A percentile compares a stretch with the other conserved stretches of the same genome.
These are phyloP conservation scores for Melampsora abietis-canadensis DNA, from an alignment of 1,284 basidiomycete species.

Conservation along the genomic window DNA sequence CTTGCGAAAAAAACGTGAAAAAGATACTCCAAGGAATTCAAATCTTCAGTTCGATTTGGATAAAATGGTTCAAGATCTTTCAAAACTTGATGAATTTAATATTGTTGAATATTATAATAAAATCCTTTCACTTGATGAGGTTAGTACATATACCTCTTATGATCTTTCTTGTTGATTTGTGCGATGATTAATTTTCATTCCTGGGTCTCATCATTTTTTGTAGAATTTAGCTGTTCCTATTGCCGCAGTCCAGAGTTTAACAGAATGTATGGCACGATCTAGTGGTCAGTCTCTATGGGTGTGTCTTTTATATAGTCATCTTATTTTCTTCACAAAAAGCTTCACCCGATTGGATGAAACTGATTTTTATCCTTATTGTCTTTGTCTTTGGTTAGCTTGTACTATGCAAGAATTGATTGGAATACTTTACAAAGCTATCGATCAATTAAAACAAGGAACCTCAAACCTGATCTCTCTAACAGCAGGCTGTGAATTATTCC, in stretches of 20 bases:
- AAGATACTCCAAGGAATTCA: too few species aligned
- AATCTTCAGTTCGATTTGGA: too few species aligned
- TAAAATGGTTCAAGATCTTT: too few species aligned
- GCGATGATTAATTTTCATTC: background rate
- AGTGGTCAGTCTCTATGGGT: slow-evolving; percentile 20
- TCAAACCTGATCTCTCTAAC: slow-evolving; percentile 78
- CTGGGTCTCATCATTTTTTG: background rate
- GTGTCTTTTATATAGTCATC: background rate
- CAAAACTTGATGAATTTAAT: background rate
- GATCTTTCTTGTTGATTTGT: background rate
- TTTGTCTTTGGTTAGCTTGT: slow-evolving; percentile 59
- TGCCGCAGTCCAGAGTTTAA: slow-evolving; percentile 29
- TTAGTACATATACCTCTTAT: background rate
- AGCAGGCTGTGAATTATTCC: slow-evolving; percentile 85
- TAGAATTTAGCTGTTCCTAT: slow-evolving; percentile 38
- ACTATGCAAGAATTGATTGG: slow-evolving; percentile 88
- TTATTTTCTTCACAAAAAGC: background rate
- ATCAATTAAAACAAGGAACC: slow-evolving; percentile 63
- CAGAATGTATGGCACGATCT: slow-evolving; percentile 33
- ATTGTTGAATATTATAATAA: slow-evolving; percentile 4
- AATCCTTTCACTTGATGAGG: slow-evolving; percentile 13
- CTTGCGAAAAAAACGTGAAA: too few species aligned
- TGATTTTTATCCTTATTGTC: background rate
- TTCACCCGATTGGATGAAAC: background rate
- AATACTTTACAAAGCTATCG: slow-evolving; percentile 71